A percentile compares a stretch with the other conserved stretches of the same genome.
phyloP scores from a whole-genome alignment of 306 rosid species.

The Inga leiocalycina region DNA sequence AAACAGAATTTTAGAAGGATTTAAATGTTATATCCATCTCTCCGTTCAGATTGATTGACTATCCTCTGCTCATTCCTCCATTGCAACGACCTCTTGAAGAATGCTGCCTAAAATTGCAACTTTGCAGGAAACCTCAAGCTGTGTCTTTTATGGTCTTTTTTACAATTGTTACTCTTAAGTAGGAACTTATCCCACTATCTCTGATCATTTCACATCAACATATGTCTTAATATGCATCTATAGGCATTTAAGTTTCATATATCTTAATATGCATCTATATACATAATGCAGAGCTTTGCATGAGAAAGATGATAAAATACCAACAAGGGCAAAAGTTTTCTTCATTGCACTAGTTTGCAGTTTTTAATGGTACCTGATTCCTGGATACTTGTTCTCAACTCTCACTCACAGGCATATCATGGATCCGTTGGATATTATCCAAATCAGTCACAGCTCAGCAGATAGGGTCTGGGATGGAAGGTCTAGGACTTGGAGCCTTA shows the following conservation, averaged over 20 bases:
- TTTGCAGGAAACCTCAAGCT: neutral
- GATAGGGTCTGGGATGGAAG: slow-evolving; percentile 79
- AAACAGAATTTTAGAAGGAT: too few relatives aligned
- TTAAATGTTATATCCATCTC: too few relatives aligned
- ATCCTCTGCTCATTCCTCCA: too few relatives aligned
- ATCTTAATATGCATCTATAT: too few relatives aligned
- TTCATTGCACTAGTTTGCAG: slow-evolving; percentile 67
- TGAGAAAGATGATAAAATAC: slow-evolving; percentile 60
- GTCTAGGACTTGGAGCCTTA: slow-evolving; percentile 77
- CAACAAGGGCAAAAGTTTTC: slow-evolving; percentile 70
- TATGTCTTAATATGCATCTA: too few relatives aligned
- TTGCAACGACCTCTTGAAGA: too few relatives aligned
- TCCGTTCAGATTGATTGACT: too few relatives aligned
- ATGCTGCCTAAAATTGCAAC: neutral
- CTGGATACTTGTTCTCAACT: slow-evolving; percentile 75
- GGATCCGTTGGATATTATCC: slow-evolving; percentile 80
- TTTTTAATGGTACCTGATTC: slow-evolving; percentile 68
- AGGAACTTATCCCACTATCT: neutral
- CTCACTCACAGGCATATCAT: slow-evolving; percentile 83
- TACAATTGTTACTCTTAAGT: neutral
- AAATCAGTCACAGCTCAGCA: slow-evolving; percentile 87
- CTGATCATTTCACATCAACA: neutral
- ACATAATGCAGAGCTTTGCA: slow-evolving; percentile 73
- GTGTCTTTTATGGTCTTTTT: neutral
- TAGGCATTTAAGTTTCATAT: too few relatives aligned